phyloP scores from a whole-genome alignment of 345 rosid genomes.

The Hibiscus tridactylites region DNA sequence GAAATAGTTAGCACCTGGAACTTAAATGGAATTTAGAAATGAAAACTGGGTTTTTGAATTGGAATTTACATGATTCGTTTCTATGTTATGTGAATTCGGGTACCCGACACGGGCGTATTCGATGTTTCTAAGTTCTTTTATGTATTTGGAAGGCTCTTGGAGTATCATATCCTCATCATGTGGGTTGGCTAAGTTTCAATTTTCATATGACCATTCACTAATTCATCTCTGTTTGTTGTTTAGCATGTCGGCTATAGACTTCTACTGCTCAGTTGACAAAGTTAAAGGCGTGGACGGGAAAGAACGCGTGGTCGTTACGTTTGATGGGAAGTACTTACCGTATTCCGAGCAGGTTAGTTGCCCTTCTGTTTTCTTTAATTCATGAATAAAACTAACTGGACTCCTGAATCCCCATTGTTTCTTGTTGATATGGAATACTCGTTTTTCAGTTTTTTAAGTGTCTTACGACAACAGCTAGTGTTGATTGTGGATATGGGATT shows the following conservation, averaged over 20 bases:
- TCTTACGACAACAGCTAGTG: neutral
- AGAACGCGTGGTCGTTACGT: conserved; percentile 66
- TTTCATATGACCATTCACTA: neutral
- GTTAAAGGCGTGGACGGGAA: conserved; percentile 78
- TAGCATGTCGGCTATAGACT: conserved; percentile 95
- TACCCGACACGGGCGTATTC: neutral
- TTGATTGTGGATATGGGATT: neutral
- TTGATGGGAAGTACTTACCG: conserved; percentile 85
- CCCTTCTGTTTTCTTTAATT: neutral
- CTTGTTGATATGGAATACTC: neutral
- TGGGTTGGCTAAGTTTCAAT: neutral
- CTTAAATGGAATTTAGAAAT: neutral
- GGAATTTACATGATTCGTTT: neutral
- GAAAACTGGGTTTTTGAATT: neutral
- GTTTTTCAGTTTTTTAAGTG: neutral
- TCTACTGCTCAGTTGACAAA: conserved; percentile 91
- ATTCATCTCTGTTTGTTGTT: neutral
- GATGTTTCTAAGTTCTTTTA: neutral
- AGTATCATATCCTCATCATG: neutral
- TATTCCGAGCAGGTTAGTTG: conserved; percentile 67
- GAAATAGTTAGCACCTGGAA: neutral
- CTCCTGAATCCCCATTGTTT: neutral
- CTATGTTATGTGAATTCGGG: neutral
- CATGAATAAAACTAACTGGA: neutral
- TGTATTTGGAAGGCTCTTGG: neutral